These are phyloP conservation scores for Yarrowia sp. DNA, from an alignment of 805 yeast genomes.

Conservation along the genomic window DNA sequence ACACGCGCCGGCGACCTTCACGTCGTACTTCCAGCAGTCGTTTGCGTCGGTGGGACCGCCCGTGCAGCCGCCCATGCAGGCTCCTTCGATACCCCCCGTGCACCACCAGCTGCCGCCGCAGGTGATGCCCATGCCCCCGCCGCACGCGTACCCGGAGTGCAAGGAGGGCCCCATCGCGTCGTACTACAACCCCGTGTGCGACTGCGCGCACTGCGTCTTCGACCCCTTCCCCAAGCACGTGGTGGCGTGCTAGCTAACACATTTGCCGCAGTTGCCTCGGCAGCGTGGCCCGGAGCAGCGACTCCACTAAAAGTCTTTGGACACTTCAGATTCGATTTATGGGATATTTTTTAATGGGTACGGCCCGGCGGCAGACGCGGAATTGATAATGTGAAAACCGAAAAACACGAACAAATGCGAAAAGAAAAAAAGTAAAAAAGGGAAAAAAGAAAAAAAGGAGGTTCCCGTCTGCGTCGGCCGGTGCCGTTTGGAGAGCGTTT, in stretches of 20 bases:
- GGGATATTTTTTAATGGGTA: neutral
- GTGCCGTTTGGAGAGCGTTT: neutral
- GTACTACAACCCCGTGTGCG: constrained; percentile 19
- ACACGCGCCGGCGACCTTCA: neutral
- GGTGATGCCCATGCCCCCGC: constrained; percentile 15
- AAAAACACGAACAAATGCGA: neutral
- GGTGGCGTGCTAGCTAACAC: constrained; percentile 1
- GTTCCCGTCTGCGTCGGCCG: neutral
- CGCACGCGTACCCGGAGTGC: constrained; percentile 11
- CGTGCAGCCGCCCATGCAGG: constrained; percentile 7
- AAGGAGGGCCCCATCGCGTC: constrained; percentile 23
- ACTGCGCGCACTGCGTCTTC: constrained; percentile 24
- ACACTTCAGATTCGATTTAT: constrained; percentile 9
- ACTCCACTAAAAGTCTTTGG: constrained; percentile 14
- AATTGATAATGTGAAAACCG: neutral
- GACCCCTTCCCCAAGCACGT: constrained; percentile 25
- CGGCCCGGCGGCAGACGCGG: neutral
- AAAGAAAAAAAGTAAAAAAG: neutral
- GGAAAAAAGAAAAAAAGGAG: neutral
- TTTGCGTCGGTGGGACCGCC: constrained; percentile 28
- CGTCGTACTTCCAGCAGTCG: constrained; percentile 34
- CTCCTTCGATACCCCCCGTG: constrained; percentile 7
- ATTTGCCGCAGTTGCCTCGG: too few species aligned
- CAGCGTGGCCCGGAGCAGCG: too few species aligned
- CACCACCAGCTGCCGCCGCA: neutral